Conservation (phyloP, 257 asterid species). For the Solanum sejunctum region DNA sequence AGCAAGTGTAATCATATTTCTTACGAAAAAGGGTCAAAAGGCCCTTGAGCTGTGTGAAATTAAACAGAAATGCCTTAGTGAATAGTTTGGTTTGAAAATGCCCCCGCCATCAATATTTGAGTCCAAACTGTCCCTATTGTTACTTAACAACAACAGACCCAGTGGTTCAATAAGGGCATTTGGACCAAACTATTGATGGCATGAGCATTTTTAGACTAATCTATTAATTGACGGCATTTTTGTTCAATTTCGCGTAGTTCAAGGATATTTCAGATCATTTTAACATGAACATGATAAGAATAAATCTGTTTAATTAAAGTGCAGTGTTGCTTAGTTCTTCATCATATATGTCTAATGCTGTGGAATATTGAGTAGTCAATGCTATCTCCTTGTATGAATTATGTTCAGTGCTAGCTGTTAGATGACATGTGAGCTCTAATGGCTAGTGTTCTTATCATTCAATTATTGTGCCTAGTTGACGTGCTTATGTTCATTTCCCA, state of each 20-base stretch:
- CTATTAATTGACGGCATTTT: background rate
- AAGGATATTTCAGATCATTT: background rate
- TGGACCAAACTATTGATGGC: background rate
- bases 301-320: background rate
- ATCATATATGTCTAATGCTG: background rate
- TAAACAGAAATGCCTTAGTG: too few relatives aligned
- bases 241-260: background rate
- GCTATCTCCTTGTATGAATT: background rate
- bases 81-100: too few relatives aligned
- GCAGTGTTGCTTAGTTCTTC: background rate
- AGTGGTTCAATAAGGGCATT: too few relatives aligned
- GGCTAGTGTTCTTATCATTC: background rate
- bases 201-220: background rate
- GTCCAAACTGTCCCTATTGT: too few relatives aligned
- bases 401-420: background rate
- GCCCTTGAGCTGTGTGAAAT: too few relatives aligned
- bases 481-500: background rate
- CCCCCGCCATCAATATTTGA: too few relatives aligned
- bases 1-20: background rate
- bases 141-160: too few relatives aligned
- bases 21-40: too few relatives aligned
- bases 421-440: background rate
- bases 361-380: background rate
- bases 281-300: background rate
- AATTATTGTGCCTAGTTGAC: background rate